Base-by-base conservation (phyloP, 306 rosid species). In the Sechiopsis laciniata region DNA sequence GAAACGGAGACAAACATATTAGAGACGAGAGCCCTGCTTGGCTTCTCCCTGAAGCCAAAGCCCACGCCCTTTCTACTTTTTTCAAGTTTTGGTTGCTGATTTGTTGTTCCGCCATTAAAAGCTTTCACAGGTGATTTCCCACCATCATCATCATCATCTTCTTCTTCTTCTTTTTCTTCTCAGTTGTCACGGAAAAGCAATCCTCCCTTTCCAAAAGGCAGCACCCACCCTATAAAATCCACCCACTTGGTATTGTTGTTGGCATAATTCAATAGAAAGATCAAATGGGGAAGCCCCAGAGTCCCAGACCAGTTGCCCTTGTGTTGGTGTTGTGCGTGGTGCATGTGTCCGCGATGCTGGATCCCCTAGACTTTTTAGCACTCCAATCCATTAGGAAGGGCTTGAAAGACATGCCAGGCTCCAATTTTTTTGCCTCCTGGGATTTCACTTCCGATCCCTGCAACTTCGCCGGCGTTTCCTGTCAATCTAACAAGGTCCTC, bases 401-500 rank as follows among this genome's bases (percentile, higher is more conserved):
- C 22, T 83, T 95, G 0, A 55, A 87, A 1, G 99, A 95, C 76
- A 74, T 91, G 87, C 97, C 97, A 0, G 99, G 95, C 15, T 95
- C 99, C 1, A 81, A 75, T 50, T 95, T 89, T 78, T 88, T 95
- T 52, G 67, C 93, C 0, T 84, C 97, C 15, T 95, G 99, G 99
- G 99, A 95, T 76, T 95, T 95, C 87, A 95, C 99, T 12, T 81
- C 96, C 6, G 99, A 95, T 75, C 99, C 99, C 0, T 95, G 99
- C 65, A 85, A 74, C 52, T 95, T 95, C 80, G 75, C 93, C 78
- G 99, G 99, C n/a, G 95, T 95, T 32, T 91, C 78, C 75, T 95
- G 99, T 61, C 88, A 88, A 7, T 82, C 95, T 29, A 87, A 89
- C 37, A 87, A 81, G 80, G 99, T 95, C 1, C 77, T 95, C 0